Evolutionary conservation across 116 monocot genomes (phyloP).

Genomic region (Dioscorea cayenensis): DNA sequence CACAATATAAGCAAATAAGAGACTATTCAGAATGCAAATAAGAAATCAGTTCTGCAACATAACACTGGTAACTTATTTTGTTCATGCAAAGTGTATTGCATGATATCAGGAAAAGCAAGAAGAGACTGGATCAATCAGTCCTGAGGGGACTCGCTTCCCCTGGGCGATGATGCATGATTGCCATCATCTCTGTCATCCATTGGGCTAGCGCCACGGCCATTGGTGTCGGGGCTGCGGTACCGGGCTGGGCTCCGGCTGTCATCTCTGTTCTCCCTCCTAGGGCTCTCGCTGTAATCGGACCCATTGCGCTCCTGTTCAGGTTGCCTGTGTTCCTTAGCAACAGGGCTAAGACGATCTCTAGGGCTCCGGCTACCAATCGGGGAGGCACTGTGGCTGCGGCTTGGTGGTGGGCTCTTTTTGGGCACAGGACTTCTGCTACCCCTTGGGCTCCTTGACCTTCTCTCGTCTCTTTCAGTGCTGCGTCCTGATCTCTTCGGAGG

Average conservation of each 20-base stretch:
- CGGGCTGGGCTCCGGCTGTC: constrained; percentile 42
- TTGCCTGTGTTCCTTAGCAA: constrained; percentile 13
- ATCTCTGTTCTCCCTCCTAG: constrained; percentile 43
- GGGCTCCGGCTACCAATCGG: constrained; percentile 55
- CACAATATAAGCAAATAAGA: too few species aligned
- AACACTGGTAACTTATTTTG: neutral
- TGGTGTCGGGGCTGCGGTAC: constrained; percentile 31
- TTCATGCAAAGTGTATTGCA: neutral
- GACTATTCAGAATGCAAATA: too few species aligned
- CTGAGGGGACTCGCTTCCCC: constrained; percentile 37
- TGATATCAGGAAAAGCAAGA: neutral
- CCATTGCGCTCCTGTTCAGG: constrained; percentile 25
- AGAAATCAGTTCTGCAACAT: too few species aligned
- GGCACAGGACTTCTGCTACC: constrained; percentile 58
- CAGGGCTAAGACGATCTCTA: constrained; percentile 23
- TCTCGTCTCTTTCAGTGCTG: constrained; percentile 30
- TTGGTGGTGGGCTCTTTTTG: constrained; percentile 25
- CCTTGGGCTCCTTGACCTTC: constrained; percentile 55
- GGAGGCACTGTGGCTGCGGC: constrained; percentile 32
- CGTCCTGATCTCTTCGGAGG: constrained; percentile 36
- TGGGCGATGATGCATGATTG: constrained; percentile 8
- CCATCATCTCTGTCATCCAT: constrained; percentile 20
- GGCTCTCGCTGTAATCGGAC: constrained; percentile 64
- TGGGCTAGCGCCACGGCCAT: constrained; percentile 54
- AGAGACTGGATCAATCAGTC: constrained; percentile 21